Conservation (phyloP, 129 eudicot species). For the Mikania micrantha region DNA sequence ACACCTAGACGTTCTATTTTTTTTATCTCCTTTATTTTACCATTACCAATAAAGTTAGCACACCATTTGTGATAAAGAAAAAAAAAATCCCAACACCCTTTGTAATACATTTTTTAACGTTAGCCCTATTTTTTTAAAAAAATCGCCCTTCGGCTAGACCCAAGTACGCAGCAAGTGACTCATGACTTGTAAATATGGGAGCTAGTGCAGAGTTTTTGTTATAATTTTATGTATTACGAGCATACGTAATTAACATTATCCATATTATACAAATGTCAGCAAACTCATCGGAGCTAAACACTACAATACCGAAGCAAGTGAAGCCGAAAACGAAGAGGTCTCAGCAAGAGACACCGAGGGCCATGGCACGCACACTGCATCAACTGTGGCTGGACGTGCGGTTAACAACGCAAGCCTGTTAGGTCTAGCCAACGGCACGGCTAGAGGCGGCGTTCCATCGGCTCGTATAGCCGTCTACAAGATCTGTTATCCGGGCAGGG, state of each 20-base stretch:
- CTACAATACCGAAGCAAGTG: constrained; percentile 11
- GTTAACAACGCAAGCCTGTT: constrained; percentile 38
- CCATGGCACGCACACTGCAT: constrained; percentile 79
- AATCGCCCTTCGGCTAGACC: too few relatives aligned
- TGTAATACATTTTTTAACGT: too few relatives aligned
- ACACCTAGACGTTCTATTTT: too few relatives aligned
- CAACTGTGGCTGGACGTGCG: constrained; percentile 55
- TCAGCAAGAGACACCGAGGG: constrained; percentile 62
- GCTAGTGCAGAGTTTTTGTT: background rate
- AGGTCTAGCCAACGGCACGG: constrained; percentile 57
- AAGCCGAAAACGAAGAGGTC: background rate
- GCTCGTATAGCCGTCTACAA: constrained; percentile 72
- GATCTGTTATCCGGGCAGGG: constrained; percentile 34
- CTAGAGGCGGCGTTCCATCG: constrained; percentile 65
- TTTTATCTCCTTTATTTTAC: too few relatives aligned
- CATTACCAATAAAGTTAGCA: too few relatives aligned
- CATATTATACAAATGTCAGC: constrained; percentile 12
- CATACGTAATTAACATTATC: background rate
- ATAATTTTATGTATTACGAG: too few relatives aligned
- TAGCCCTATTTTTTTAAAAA: too few relatives aligned
- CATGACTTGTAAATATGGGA: too few relatives aligned
- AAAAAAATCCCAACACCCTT: too few relatives aligned
- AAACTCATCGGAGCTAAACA: constrained; percentile 69
- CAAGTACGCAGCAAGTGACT: too few relatives aligned
- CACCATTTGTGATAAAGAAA: too few relatives aligned